Conservation (phyloP, 1,284 basidiomycete genomes). For the Ustilago sp. region DNA sequence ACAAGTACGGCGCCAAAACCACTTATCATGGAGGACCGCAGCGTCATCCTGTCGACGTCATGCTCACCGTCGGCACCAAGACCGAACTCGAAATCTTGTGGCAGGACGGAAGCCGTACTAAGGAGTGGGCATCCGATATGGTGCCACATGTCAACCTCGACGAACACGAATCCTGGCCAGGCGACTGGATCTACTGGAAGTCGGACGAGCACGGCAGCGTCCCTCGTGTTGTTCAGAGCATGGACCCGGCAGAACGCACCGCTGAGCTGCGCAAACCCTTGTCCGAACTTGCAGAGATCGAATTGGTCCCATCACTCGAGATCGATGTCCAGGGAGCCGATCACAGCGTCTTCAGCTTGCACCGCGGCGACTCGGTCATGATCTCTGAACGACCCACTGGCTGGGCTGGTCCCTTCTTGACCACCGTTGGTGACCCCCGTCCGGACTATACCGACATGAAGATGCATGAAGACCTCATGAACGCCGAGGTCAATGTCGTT, state of each 20-base stretch:
- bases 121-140: constrained; percentile 76
- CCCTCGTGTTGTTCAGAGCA: constrained; percentile 79
- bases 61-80: constrained; percentile 76
- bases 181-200: constrained; percentile 89
- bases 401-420: constrained; percentile 41
- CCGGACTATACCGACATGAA: constrained; percentile 34
- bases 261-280: constrained; percentile 58
- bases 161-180: constrained; percentile 73
- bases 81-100: constrained; percentile 82
- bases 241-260: constrained; percentile 64
- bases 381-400: constrained; percentile 77
- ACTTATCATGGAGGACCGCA: constrained; percentile 38
- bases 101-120: constrained; percentile 81
- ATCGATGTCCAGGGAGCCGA: constrained; percentile 81
- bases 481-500: constrained; percentile 30
- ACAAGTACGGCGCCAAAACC: constrained; percentile 45
- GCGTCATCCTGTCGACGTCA: constrained; percentile 40
- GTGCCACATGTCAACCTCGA: constrained; percentile 79
- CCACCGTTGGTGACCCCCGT: constrained; percentile 46
- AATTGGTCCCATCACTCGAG: constrained; percentile 85
- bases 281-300: constrained; percentile 69
- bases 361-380: constrained; percentile 85
- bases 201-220: constrained; percentile 75
- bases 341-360: constrained; percentile 76
- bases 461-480: constrained; percentile 39